These are phyloP conservation scores for Penicillium sp. DNA, from an alignment of 2,329 filamentous ascomycete species.

Conservation along the genomic window DNA sequence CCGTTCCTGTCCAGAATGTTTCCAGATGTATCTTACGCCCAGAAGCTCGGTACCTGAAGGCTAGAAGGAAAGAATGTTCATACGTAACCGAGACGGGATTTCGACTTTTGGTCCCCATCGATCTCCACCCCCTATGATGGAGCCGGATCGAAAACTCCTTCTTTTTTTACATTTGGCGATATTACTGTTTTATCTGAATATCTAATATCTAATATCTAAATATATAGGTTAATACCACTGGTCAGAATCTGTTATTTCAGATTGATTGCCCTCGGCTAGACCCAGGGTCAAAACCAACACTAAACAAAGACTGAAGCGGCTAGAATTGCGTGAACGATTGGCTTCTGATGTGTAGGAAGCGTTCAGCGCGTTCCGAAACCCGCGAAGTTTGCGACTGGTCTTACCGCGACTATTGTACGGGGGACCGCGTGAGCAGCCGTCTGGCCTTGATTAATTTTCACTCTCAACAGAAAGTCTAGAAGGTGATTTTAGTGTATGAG, in stretches of 20 bases:
- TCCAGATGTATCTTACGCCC: constrained; percentile 11
- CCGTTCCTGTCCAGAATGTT: constrained; percentile 15
- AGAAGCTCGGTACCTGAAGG: constrained; percentile 18
- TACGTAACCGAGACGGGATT: constrained; percentile 26
- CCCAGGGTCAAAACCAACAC: not conserved
- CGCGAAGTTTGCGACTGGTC: constrained; percentile 10
- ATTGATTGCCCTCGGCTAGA: not conserved
- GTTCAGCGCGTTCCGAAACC: constrained; percentile 20
- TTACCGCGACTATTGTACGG: constrained; percentile 13
- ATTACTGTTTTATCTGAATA: not conserved
- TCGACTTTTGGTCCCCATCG: constrained; percentile 11
- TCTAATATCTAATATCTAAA: no score
- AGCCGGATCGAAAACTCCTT: constrained; percentile 9
- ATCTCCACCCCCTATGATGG: constrained; percentile 31
- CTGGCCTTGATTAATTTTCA: constrained; percentile 17
- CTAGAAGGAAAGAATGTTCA: constrained; percentile 33
- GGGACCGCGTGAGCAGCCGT: constrained; percentile 15
- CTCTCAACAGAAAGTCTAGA: not conserved
- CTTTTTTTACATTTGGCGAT: not conserved
- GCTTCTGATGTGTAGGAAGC: constrained; percentile 12
- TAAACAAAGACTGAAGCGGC: constrained; percentile 1
- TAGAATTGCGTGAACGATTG: constrained; percentile 12
- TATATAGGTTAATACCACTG: no score
- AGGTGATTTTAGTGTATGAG: no score
- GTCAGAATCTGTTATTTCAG: not conserved